Evolutionary conservation across 805 yeast genomes (phyloP), one percentile per base, ranked within the genome.

Genomic region (Ogataea nonfermentans): DNA sequence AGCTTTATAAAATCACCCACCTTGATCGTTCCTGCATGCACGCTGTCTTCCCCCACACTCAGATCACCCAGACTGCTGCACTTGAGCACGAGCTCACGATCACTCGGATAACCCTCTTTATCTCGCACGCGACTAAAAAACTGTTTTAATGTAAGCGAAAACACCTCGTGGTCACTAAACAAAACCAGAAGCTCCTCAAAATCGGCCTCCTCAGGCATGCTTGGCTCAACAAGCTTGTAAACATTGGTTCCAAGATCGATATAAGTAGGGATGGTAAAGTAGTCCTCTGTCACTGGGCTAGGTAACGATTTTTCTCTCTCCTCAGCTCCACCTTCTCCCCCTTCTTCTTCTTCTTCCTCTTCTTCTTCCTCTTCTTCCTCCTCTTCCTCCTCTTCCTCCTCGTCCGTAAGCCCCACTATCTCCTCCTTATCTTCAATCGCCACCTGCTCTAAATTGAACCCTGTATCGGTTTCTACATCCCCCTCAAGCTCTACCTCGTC

Each of bases 171-270:
- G 5, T 40, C 28, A 2, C 30, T 42, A 24, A 55, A 59, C 13
- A 60, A 39, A 9, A 46, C 47, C 11, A 45, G 49, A 24, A 50
- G 41, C 14, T 44, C 57, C 42, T 30, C 39, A 37, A 52, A 59
- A 47, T 51, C 53, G 11, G 51, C 35, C 19, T 56, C 60, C 36
- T 57, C 61, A 9, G 41, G 31, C 9, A 31, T 34, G 0, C 40
- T 20, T 2, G 62, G 59, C 6, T 43, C 37, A 20, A 51, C 44
- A 10, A 60, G 33, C 35, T 57, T 59, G 39, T 49, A 51, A 10
- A 60, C 53, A 19, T 51, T 51, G 6, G 46, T 51, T 15, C 61
- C 59, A 9, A 55, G 36, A 30, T 60, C 63, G 12, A 60, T 42
- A 33, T 57, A 60, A 5, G 57, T 42, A 2, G 63, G 62, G 9